Percentiles rank a stretch among this genome's conserved stretches.
These are phyloP conservation scores for Cytospora leucostoma DNA, from an alignment of 2,329 filamentous ascomycete species.

Conservation along the genomic window DNA sequence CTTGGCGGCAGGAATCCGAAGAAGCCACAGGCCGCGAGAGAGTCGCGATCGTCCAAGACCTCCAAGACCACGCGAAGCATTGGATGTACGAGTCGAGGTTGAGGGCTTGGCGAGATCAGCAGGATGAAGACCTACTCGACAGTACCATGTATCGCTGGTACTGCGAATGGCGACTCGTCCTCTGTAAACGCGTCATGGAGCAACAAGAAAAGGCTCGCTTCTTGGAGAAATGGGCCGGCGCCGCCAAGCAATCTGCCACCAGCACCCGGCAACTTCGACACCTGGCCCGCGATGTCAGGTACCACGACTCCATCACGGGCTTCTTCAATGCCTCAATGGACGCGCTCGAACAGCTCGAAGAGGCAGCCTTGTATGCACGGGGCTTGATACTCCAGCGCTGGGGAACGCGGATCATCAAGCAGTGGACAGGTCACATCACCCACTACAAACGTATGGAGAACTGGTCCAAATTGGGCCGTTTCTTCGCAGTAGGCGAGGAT, in stretches of 20 bases:
- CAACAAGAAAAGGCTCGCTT: slow-evolving; percentile 24
- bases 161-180: slow-evolving; percentile 25
- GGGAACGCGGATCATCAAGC: slow-evolving; percentile 19
- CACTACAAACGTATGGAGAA: slow-evolving; percentile 15
- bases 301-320: slow-evolving; percentile 27
- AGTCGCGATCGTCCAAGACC: slow-evolving; percentile 17
- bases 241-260: slow-evolving; percentile 7
- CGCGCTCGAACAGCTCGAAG: slow-evolving; percentile 25
- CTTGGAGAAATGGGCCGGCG: slow-evolving; percentile 22
- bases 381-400: slow-evolving; percentile 19
- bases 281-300: slow-evolving; percentile 24
- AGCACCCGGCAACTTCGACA: slow-evolving; percentile 22
- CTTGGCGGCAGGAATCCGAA: slow-evolving; percentile 25
- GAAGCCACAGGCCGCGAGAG: slow-evolving; percentile 22
- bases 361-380: slow-evolving; percentile 20
- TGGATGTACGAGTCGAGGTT: slow-evolving; percentile 27
- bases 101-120: slow-evolving; percentile 19
- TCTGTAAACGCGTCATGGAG: slow-evolving; percentile 22
- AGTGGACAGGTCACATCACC: slow-evolving; percentile 19
- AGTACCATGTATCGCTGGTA: slow-evolving; percentile 25
- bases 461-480: slow-evolving; percentile 20
- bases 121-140: slow-evolving; percentile 23
- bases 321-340: slow-evolving; percentile 26
- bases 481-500: slow-evolving; percentile 17
- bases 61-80: slow-evolving; percentile 22